Conservation (phyloP, 352 stramenopile genomes). For the Phytophthora idaei region DNA sequence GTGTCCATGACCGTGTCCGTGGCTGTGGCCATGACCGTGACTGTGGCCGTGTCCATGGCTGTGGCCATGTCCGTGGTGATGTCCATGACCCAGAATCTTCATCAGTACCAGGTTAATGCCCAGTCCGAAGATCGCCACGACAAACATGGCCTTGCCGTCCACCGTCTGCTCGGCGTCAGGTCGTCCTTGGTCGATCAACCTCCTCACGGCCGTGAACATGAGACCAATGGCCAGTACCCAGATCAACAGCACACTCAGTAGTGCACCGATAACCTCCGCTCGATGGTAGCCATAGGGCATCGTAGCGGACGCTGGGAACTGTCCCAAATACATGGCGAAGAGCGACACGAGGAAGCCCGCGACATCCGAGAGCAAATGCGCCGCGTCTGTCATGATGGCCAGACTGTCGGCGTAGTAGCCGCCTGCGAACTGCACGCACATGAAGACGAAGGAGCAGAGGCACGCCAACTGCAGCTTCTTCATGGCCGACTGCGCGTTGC, state of each 20-base stretch:
- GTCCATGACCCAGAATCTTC: constrained; percentile 87
- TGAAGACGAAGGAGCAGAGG: constrained; percentile 92
- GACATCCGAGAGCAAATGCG: constrained; percentile 81
- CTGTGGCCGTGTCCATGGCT: constrained; percentile 56
- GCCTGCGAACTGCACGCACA: constrained; percentile 95
- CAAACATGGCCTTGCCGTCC: constrained; percentile 94
- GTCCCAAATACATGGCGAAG: constrained; percentile 78
- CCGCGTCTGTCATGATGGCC: constrained; percentile 94
- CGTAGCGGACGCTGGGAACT: constrained; percentile 52
- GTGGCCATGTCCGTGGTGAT: constrained; percentile 56
- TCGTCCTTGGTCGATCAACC: constrained; percentile 62
- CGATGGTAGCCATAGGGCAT: constrained; percentile 97
- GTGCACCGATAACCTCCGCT: constrained; percentile 95
- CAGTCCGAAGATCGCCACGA: constrained; percentile 93
- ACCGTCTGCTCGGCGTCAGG: constrained; percentile 40
- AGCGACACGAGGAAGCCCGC: constrained; percentile 83
- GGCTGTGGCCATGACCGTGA: constrained; percentile 44
- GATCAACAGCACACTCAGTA: constrained; percentile 95
- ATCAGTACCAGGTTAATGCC: constrained; percentile 95
- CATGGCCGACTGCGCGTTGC: constrained; percentile 46
- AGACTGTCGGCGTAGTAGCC: constrained; percentile 94
- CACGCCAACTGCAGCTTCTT: constrained; percentile 78
- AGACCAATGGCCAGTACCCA: constrained; percentile 94
- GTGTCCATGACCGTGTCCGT: constrained; percentile 34
- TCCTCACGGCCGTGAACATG: constrained; percentile 89